Conservation (phyloP, 345 rosid species). For the Boechera retrofracta region DNA sequence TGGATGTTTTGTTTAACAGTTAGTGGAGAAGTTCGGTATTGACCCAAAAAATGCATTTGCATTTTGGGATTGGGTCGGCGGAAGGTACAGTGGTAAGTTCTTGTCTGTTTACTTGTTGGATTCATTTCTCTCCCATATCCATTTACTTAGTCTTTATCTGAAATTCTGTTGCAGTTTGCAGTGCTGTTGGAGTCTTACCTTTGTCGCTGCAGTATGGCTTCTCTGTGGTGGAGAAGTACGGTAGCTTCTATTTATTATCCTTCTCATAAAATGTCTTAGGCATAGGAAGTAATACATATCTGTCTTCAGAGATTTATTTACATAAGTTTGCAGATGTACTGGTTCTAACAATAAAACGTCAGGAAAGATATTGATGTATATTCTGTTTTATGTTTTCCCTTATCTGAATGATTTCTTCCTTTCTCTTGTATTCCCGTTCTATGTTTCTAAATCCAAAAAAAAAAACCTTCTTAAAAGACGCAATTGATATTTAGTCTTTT, state of each 20-base stretch:
- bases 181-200: constrained; percentile 98
- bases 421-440: neutral
- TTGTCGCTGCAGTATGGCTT: constrained; percentile 94
- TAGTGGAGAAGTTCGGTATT: constrained; percentile 95
- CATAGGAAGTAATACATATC: neutral
- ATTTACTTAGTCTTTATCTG: constrained; percentile 31
- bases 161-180: constrained; percentile 75
- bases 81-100: constrained; percentile 85
- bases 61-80: constrained; percentile 99
- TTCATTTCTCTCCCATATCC: constrained; percentile 15
- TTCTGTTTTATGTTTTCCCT: neutral
- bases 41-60: constrained; percentile 98
- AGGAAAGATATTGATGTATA: neutral
- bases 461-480: constrained; percentile 1
- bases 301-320: neutral
- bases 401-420: neutral
- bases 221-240: constrained; percentile 86
- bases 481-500: neutral
- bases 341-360: constrained; percentile 4
- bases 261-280: constrained; percentile 17
- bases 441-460: constrained; percentile 7
- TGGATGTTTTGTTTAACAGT: constrained; percentile 53
- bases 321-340: constrained; percentile 1
- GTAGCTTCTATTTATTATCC: constrained; percentile 42
- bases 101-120: constrained; percentile 16